These are phyloP conservation scores for Pseudocercospora eumusae DNA, from an alignment of 2,329 filamentous ascomycete genomes.

Conservation along the genomic window DNA sequence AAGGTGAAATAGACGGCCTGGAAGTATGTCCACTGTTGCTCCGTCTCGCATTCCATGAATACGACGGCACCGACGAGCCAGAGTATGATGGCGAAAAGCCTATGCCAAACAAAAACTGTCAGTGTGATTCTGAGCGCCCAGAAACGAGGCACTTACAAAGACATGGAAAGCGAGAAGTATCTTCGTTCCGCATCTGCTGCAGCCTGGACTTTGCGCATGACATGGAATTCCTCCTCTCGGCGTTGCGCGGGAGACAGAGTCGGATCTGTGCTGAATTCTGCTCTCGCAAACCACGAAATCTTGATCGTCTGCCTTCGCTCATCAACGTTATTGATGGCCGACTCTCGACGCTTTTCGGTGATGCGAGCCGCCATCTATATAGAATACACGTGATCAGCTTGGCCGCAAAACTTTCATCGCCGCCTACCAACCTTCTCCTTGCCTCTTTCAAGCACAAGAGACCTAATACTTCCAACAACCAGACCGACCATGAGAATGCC, in stretches of 20 bases:
- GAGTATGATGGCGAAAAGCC: constrained; percentile 43
- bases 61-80: constrained; percentile 55
- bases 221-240: constrained; percentile 53
- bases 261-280: constrained; percentile 47
- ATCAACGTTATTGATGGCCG: constrained; percentile 44
- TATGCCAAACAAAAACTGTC: background rate
- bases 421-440: too few relatives aligned
- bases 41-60: constrained; percentile 51
- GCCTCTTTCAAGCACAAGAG: constrained; percentile 53
- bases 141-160: constrained; percentile 25
- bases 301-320: constrained; percentile 46
- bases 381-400: too few relatives aligned
- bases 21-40: constrained; percentile 55
- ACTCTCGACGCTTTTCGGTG: constrained; percentile 51
- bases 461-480: constrained; percentile 56
- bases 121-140: background rate
- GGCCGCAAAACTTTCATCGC: too few relatives aligned
- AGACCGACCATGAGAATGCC: constrained; percentile 59
- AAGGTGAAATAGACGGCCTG: constrained; percentile 57
- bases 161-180: constrained; percentile 45
- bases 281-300: constrained; percentile 45
- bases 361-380: constrained; percentile 53
- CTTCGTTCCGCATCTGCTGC: constrained; percentile 45
- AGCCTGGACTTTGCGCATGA: constrained; percentile 51
- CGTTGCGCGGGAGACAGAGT: constrained; percentile 41